Evolutionary conservation across 371 early-diverging fungal species (phyloP), one percentile per base, ranked within the genome.

Genomic region (Apophysomyces variabilis): DNA sequence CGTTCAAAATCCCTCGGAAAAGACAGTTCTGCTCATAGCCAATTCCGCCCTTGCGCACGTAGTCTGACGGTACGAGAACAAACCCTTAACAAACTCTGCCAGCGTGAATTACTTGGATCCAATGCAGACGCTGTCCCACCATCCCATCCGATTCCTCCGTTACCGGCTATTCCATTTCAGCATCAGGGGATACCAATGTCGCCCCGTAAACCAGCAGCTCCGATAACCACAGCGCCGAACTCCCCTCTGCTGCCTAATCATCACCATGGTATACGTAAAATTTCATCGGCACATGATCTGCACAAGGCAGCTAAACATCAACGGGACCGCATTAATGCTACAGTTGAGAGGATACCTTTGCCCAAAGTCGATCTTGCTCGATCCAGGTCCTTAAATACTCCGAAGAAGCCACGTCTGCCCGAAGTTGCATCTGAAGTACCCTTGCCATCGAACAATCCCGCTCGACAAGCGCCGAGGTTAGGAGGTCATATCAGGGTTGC

Each of bases 51-150:
- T 50, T 50, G 54, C 21, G 54, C 54, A 50, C 54, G 54, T 21
- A 50, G 54, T 50, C 63, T 62, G 1, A 54, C 50, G n/a, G 63
- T 50, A n/a, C 50, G 63, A 50, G 63, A 62, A 54, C 50, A 62
- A 46, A 54, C 63, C 7, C 26, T 62, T 1, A 62, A 62, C 36
- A 62, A 62, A 13, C 63, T 62, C 12, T 62, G 63, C 14, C 63
- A 62, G 14, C 63, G 50, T 18, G 46, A 46, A 47, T 38, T 50
- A 21, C n/a, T 26, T 9, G 21, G 54, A 9, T n/a, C 5, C 21
- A 50, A 16, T 21, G 21, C 9, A 9, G 54, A 50, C 21, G 21
- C 18, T 50, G 54, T 50, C 21, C 12, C 54, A 21, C 54, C 63
- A 12, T 54, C 47, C 16, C 54, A 44, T 50, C 37, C 37, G 21